These are phyloP conservation scores for Glycine latifolia DNA, from an alignment of 306 rosid genomes.

Conservation along the genomic window DNA sequence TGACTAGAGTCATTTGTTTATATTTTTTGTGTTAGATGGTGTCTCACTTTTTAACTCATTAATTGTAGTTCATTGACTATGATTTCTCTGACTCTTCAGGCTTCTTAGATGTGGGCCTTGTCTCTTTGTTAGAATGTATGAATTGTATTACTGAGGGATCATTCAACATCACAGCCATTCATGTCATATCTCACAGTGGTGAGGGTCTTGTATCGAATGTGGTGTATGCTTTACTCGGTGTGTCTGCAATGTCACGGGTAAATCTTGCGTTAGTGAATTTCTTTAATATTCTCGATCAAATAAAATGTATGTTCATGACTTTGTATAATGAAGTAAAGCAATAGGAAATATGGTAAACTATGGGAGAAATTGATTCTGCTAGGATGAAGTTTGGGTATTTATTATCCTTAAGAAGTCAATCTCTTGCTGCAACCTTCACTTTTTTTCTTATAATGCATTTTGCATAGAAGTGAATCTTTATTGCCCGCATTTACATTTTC, in stretches of 20 bases:
- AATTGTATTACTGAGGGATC: conserved; percentile 70
- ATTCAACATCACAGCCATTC: conserved; percentile 69
- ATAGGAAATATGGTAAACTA: background rate
- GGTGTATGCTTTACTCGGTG: conserved; percentile 96
- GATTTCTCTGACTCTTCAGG: conserved; percentile 58
- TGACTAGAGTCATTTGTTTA: background rate
- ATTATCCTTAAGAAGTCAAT: conserved; percentile 23
- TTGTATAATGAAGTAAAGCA: conserved; percentile 8
- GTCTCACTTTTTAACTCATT: conserved; percentile 20
- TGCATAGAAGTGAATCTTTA: conserved; percentile 1
- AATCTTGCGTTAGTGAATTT: conserved; percentile 24
- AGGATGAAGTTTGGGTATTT: conserved; percentile 16
- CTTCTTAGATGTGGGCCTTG: conserved; percentile 87
- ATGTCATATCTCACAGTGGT: conserved; percentile 83
- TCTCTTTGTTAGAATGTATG: conserved; percentile 68
- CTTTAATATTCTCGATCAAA: conserved; percentile 25
- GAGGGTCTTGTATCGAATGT: conserved; percentile 96
- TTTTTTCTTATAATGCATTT: conserved; percentile 6
- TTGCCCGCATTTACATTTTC: conserved; percentile 1
- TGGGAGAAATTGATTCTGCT: conserved; percentile 38
- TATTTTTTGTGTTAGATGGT: background rate
- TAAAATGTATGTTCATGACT: background rate
- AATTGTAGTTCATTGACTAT: conserved; percentile 29
- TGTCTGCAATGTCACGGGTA: conserved; percentile 99
- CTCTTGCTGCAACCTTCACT: conserved; percentile 14